Conservation (phyloP, 352 stramenopile species). For the Phytophthora syringae region DNA sequence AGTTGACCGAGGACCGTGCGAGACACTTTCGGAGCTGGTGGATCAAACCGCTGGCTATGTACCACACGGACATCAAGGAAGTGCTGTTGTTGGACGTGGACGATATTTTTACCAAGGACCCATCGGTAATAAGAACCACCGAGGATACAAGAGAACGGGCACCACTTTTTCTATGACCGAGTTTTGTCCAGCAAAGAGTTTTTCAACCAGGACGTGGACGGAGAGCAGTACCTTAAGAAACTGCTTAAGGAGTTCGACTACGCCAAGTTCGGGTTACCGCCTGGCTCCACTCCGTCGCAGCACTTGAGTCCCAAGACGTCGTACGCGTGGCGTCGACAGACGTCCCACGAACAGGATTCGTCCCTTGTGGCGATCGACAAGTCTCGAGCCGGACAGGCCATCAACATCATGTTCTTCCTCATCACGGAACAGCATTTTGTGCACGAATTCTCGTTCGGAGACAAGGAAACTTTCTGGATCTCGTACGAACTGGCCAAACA, state of each 20-base stretch:
- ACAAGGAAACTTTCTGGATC: conserved; percentile 58
- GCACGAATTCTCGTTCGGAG: conserved; percentile 44
- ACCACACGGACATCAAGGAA: conserved; percentile 55
- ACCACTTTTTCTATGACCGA: conserved; percentile 80
- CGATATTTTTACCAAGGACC: conserved; percentile 55
- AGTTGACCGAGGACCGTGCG: conserved; percentile 38
- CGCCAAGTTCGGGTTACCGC: conserved; percentile 34
- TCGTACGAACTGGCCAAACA: conserved; percentile 42
- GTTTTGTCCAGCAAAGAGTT: conserved; percentile 55
- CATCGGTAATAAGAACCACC: conserved; percentile 44
- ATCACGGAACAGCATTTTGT: conserved; percentile 51
- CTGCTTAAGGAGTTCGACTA: conserved; percentile 54
- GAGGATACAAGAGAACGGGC: conserved; percentile 51
- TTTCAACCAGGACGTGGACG: conserved; percentile 55
- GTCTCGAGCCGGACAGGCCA: conserved; percentile 30
- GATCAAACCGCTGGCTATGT: conserved; percentile 68
- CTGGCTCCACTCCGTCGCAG: conserved; percentile 26
- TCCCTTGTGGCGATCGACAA: conserved; percentile 66
- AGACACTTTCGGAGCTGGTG: conserved; percentile 63
- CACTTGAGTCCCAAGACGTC: conserved; percentile 32
- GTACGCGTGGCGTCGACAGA: conserved; percentile 42
- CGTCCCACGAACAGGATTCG: conserved; percentile 65
- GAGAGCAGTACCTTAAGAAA: conserved; percentile 43
- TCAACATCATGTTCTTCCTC: conserved; percentile 59
- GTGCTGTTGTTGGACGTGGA: conserved; percentile 61